Percentiles rank a stretch among this genome's conserved stretches.
Evolutionary conservation across 495 filamentous ascomycete genomes (phyloP).

Genomic region (Schizothecium vesticola): DNA sequence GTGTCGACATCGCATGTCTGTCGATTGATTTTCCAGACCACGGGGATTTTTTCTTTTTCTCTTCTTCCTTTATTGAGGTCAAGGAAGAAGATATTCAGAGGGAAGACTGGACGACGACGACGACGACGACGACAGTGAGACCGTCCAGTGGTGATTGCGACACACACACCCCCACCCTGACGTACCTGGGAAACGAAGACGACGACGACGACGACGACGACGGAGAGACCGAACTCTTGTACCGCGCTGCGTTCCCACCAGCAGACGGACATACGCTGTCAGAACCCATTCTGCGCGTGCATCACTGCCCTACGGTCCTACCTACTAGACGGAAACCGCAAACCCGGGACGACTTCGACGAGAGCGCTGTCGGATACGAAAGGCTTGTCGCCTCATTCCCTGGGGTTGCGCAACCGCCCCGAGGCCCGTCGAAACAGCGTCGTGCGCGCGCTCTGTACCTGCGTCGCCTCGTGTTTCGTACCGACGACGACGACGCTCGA

Average conservation of each 20-base stretch:
- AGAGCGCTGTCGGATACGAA: neutral
- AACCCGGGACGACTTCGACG: neutral
- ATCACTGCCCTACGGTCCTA: neutral
- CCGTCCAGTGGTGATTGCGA: neutral
- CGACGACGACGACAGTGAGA: neutral
- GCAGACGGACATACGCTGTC: too few relatives aligned
- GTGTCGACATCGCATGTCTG: neutral
- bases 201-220: neutral
- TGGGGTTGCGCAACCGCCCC: neutral
- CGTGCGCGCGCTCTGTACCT: neutral
- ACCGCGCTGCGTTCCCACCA: neutral
- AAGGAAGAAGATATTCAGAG: neutral
- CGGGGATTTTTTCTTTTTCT: neutral
- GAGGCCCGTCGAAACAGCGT: neutral
- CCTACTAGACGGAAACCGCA: neutral
- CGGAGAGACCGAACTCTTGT: neutral
- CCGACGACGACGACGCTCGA: neutral
- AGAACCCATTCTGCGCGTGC: neutral
- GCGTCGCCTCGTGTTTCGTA: neutral
- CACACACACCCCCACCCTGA: neutral
- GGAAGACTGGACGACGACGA: neutral
- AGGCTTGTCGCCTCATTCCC: neutral
- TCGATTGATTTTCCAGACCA: constrained; percentile 3
- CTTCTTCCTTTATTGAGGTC: neutral
- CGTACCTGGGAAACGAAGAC: neutral